Base-by-base conservation (phyloP, 2,329 filamentous ascomycete species). In the Nemania bipapillata region DNA sequence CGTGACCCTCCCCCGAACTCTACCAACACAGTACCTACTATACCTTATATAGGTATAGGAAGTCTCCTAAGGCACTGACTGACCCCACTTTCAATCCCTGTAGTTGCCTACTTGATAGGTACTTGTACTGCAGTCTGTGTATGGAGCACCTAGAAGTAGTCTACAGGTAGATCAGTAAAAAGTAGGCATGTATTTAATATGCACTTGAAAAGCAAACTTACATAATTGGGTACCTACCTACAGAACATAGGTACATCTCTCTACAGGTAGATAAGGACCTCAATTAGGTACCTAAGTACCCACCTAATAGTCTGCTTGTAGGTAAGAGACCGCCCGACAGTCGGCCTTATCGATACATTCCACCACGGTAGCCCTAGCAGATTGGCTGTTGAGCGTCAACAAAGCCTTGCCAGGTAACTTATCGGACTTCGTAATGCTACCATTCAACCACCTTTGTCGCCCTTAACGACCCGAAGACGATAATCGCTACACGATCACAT, bases 1-100 rank as follows among this genome's bases (percentile, higher is more conserved):
- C 56, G 40, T 61, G 60, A 57, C 61, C 60, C 57, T 50, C 30
- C 40, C 35, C 55, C 24, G 49, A 47, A 9, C 26, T 32, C 40
- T 20, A n/a, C n/a, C n/a, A n/a, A n/a, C n/a, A n/a, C n/a, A n/a
- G n/a, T n/a, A n/a, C n/a, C n/a, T n/a, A n/a, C n/a, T n/a, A n/a
- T n/a, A n/a, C n/a, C n/a, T n/a, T n/a, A n/a, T n/a, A n/a, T n/a
- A 47, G 42, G 26, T 40, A 1, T 22, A 20, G 6, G 3, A 40
- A 12, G 37, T 40, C 40, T n/a, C 24, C 9, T n/a, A 26, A 26
- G 47, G 22, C 47, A 49, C 45, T 49, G 11, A 45, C 40, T 45
- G 12, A 26, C 50, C 50, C 50, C 50, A 53, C 50, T n/a, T 53
- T 20, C 20, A 50, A 28, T 22, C n/a, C 15, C 15, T 32, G 3